Evolutionary conservation across 139 green algal species (phyloP), one percentile per base, ranked within the genome.

Genomic region (Raphidocelis subcapitata): DNA sequence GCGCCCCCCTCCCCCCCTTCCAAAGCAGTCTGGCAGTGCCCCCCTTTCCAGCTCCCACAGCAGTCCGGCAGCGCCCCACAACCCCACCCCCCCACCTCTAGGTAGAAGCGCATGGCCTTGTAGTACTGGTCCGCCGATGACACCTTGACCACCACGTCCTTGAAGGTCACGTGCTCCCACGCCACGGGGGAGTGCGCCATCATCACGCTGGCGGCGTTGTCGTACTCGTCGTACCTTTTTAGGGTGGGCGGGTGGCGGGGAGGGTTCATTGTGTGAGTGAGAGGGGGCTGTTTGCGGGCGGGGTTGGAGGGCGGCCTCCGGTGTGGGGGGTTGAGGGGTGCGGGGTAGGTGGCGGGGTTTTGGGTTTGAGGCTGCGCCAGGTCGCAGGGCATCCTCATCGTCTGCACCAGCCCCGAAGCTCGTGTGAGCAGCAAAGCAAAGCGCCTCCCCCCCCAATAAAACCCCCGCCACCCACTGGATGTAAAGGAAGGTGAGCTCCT

Each of bases 101-200:
- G 86, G 88, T 99, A 99, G 87, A 98, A 99, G 64, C 85, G 78
- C 32, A 99, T 86, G 33, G 82, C 92, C 65, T 88, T 87, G 94
- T 99, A 99, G 84, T 97, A 94, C 62, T 97, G 84, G 57, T 99
- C 93, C 69, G 91, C 82, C 37, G 83, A 84, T 10, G 83, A 80
- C 36, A 95, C 90, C 87, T 98, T 98, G 62, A 97, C 91, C 20
- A 82, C 80, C n/a, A 98, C 92, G 71, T 98, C 93, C 88, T 98
- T 98, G 89, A 98, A 98, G 51, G 83, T 79, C 52, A 98, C 87
- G 77, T 99, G 96, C 83, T 99, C 96, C 96, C 96, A 99, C 14
- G 96, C 95, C 20, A 92, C 80, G 16, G 91, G 82, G 35, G 87
- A 92, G 87, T 99, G 96, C 57, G 82, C 82, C 82, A 99, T 97